A percentile compares a stretch with the other conserved stretches of the same genome.
phyloP scores from a whole-genome alignment of 73 alveolate species.

The Symbiodinium pilosum region DNA sequence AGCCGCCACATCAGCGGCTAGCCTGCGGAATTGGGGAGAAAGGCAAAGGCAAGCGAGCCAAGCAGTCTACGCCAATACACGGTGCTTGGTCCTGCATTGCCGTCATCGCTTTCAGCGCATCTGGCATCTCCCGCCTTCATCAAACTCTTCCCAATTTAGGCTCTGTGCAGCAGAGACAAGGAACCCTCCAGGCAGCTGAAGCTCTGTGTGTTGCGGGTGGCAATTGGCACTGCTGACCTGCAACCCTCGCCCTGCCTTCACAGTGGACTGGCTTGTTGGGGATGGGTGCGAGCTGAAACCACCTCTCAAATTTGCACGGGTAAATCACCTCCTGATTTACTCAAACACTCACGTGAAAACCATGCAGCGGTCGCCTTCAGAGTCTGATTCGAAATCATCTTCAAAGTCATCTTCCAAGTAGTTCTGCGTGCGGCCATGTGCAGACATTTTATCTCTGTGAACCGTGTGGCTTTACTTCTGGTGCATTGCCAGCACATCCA shows the following conservation, averaged over 20 bases:
- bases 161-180: neutral
- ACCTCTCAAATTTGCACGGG: neutral
- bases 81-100: neutral
- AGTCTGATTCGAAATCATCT: slow-evolving; percentile 51
- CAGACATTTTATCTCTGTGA: too few relatives aligned
- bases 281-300: neutral
- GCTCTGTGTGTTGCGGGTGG: neutral
- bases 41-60: too few relatives aligned
- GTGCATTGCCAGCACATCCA: too few relatives aligned
- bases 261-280: neutral
- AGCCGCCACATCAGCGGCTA: too few relatives aligned
- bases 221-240: too few relatives aligned
- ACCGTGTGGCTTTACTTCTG: too few relatives aligned
- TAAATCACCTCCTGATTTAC: neutral
- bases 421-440: too few relatives aligned
- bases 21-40: too few relatives aligned
- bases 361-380: slow-evolving; percentile 3
- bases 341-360: neutral
- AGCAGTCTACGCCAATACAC: neutral
- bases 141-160: too few relatives aligned
- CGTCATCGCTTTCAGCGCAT: neutral
- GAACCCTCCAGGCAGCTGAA: neutral
- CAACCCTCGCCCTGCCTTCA: neutral
- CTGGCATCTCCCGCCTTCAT: neutral
- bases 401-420: slow-evolving; percentile 28